These are phyloP conservation scores for Coprinopsis cinerea DNA, from an alignment of 768 basidiomycete genomes.

Conservation along the genomic window DNA sequence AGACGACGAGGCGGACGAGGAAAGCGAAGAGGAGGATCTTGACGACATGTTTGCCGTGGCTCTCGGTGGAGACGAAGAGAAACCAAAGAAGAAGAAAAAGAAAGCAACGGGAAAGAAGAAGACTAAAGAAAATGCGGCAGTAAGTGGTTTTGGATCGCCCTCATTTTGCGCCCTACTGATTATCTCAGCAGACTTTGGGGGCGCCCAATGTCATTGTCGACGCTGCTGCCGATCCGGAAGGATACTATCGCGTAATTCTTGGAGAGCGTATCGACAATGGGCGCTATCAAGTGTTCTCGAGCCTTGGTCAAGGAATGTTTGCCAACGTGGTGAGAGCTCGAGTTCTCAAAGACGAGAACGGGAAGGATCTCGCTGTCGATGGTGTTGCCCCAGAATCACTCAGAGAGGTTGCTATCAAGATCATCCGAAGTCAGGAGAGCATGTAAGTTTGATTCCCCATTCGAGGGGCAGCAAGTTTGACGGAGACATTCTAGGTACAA, in stretches of 20 bases:
- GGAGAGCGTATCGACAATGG: constrained; percentile 92
- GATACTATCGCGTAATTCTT: constrained; percentile 90
- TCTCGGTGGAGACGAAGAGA: background rate
- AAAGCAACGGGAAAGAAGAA: background rate
- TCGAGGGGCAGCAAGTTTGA: background rate
- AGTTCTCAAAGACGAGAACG: constrained; percentile 59
- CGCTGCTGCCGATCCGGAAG: constrained; percentile 89
- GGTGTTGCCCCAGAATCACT: constrained; percentile 24
- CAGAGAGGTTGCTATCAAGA: constrained; percentile 94
- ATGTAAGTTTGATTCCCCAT: constrained; percentile 57
- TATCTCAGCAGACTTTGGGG: constrained; percentile 32
- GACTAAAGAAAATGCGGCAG: background rate
- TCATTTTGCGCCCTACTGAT: background rate
- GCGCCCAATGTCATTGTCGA: constrained; percentile 68
- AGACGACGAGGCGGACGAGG: constrained; percentile 27
- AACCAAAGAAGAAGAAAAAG: background rate
- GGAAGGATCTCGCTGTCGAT: constrained; percentile 14
- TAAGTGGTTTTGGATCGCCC: constrained; percentile 1
- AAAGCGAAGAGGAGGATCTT: background rate
- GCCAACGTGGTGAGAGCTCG: constrained; percentile 92
- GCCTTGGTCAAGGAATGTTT: constrained; percentile 98
- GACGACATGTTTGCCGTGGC: background rate
- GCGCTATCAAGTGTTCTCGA: constrained; percentile 91
- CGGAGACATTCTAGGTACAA: constrained; percentile 62
- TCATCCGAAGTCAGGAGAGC: constrained; percentile 90